phyloP scores from a whole-genome alignment of 1,139 yeast genomes.

The Entelexis paramagnoliae region DNA sequence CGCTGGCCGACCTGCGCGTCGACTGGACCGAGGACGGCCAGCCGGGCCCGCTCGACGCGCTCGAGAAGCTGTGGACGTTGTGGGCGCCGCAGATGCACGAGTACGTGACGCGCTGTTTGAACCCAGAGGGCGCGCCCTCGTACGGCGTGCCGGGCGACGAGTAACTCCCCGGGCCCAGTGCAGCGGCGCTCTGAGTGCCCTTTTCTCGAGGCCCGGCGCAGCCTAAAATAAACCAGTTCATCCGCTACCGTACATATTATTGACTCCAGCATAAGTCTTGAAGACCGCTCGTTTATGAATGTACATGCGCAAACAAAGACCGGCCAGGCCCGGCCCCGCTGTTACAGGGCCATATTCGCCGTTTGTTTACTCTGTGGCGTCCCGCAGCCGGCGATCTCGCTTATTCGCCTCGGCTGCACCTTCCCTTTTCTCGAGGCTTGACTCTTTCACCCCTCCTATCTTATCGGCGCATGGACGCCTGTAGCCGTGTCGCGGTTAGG shows the following conservation, averaged over 20 bases:
- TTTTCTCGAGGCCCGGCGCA: too few relatives aligned
- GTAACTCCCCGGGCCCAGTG: neutral
- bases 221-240: too few relatives aligned
- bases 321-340: too few relatives aligned
- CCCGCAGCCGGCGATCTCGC: neutral
- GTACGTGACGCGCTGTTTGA: constrained; percentile 17
- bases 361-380: neutral
- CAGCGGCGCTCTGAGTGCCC: too few relatives aligned
- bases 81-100: constrained; percentile 21
- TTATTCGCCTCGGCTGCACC: neutral
- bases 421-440: neutral
- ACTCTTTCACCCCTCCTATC: neutral
- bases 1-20: constrained; percentile 20
- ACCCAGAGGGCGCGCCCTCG: constrained; percentile 20
- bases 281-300: too few relatives aligned
- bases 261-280: too few relatives aligned
- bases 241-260: too few relatives aligned
- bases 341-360: too few relatives aligned
- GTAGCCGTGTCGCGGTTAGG: neutral
- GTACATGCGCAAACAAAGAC: too few relatives aligned
- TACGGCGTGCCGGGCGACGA: constrained; percentile 23
- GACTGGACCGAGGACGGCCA: constrained; percentile 18
- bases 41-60: constrained; percentile 12
- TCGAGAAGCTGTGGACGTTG: constrained; percentile 17
- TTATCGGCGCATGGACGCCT: neutral